A percentile compares a stretch with the other conserved stretches of the same genome.
These are phyloP conservation scores for Teratosphaeria viscida DNA, from an alignment of 2,329 filamentous ascomycete species.

Conservation along the genomic window DNA sequence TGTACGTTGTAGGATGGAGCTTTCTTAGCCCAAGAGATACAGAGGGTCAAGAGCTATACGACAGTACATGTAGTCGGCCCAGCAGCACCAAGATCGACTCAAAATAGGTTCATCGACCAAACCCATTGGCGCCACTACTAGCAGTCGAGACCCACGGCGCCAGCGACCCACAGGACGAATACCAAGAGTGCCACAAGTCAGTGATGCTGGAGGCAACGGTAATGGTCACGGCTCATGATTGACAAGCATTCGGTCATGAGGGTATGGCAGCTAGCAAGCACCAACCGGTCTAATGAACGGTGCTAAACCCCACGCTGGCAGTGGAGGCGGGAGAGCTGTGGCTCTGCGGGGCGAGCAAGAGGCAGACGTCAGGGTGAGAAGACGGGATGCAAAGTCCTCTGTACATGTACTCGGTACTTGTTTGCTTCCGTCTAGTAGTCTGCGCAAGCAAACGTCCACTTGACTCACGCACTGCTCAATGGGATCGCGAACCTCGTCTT, in stretches of 20 bases:
- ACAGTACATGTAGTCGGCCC: too few relatives aligned
- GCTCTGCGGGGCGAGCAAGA: not conserved
- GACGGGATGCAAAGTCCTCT: not conserved
- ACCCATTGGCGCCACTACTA: too few relatives aligned
- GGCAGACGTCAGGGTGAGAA: not conserved
- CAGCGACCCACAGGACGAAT: not conserved
- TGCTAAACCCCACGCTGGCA: not conserved
- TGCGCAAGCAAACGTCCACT: not conserved
- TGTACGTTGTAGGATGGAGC: too few relatives aligned
- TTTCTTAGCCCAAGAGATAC: too few relatives aligned
- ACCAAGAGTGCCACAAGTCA: not conserved
- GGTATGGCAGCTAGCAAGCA: not conserved
- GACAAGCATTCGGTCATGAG: not conserved
- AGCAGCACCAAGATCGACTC: too few relatives aligned
- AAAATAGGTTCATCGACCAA: too few relatives aligned
- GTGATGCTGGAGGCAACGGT: not conserved
- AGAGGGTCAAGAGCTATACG: too few relatives aligned
- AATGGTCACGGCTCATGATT: not conserved
- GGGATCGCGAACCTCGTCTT: not conserved
- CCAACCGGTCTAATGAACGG: not conserved
- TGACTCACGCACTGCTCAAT: not conserved
- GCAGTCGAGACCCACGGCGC: too few relatives aligned
- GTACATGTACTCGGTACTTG: too few relatives aligned
- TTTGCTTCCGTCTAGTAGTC: not conserved
- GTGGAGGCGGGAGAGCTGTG: not conserved